Percentiles rank a stretch among this genome's conserved stretches.
These are phyloP conservation scores for Coemansia sp. DNA, from an alignment of 192 early-diverging fungal species.

Conservation along the genomic window DNA sequence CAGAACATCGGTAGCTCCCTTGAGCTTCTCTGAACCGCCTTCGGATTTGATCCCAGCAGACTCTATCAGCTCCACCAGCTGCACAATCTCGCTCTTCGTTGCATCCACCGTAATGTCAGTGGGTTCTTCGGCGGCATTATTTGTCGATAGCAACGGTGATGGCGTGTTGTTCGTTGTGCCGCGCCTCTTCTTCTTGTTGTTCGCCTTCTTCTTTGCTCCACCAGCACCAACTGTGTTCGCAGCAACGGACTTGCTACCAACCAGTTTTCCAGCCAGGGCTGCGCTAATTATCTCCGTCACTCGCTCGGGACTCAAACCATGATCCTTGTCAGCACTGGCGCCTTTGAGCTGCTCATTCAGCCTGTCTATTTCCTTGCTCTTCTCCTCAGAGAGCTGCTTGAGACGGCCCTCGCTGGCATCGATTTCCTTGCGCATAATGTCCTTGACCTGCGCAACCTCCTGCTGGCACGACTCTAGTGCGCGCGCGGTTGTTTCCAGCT, in stretches of 20 bases:
- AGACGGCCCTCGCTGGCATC: constrained; percentile 19
- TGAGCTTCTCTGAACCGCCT: constrained; percentile 1
- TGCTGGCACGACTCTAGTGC: constrained; percentile 15
- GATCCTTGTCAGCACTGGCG: background rate
- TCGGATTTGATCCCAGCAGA: constrained; percentile 4
- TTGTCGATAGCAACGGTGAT: constrained; percentile 18
- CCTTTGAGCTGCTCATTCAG: constrained; percentile 14
- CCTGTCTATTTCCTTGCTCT: constrained; percentile 8
- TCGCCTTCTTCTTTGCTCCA: constrained; percentile 23
- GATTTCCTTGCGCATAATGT: constrained; percentile 32
- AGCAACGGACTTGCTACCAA: background rate
- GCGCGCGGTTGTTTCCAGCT: constrained; percentile 22
- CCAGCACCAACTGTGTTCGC: background rate
- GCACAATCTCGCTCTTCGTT: constrained; percentile 25
- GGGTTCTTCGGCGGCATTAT: background rate
- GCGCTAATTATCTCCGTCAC: constrained; percentile 15
- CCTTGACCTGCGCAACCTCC: constrained; percentile 33
- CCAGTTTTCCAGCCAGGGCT: constrained; percentile 23
- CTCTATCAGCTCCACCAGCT: constrained; percentile 38
- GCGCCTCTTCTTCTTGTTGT: constrained; percentile 41
- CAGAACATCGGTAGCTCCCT: background rate
- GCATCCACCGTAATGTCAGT: constrained; percentile 4
- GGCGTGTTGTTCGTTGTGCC: constrained; percentile 14
- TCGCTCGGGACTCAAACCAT: background rate
- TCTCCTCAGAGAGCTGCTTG: constrained; percentile 8